Evolutionary conservation across 768 basidiomycete genomes (phyloP).

Genomic region (Auricularia cornea): DNA sequence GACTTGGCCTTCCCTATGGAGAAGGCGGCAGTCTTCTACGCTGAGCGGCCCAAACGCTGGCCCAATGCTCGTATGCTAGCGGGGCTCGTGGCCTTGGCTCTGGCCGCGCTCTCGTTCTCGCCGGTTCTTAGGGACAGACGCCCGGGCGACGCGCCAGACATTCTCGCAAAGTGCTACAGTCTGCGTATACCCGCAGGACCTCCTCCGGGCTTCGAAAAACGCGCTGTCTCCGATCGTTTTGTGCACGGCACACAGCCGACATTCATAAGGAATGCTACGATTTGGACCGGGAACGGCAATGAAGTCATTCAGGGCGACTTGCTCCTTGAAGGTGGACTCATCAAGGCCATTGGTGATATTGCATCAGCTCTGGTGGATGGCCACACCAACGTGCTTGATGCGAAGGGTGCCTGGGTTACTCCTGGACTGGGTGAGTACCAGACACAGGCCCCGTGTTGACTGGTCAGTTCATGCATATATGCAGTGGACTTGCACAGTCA

Average conservation of each 20-base stretch:
- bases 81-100: too few relatives aligned
- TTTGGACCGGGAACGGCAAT: conserved; percentile 65
- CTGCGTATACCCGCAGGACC: conserved; percentile 11
- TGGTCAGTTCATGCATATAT: background rate
- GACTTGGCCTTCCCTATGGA: too few relatives aligned
- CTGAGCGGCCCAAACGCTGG: too few relatives aligned
- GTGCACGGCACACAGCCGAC: conserved; percentile 44
- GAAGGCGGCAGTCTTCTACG: too few relatives aligned
- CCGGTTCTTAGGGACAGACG: too few relatives aligned
- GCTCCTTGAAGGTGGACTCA: conserved; percentile 54
- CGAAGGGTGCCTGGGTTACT: conserved; percentile 59
- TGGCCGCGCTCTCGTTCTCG: too few relatives aligned
- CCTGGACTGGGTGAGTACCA: conserved; percentile 28
- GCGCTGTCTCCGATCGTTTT: conserved; percentile 42
- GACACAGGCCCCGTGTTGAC: background rate
- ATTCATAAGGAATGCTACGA: conserved; percentile 57
- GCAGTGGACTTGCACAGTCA: conserved; percentile 54
- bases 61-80: too few relatives aligned
- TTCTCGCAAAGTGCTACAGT: conserved; percentile 10
- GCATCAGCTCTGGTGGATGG: conserved; percentile 17
- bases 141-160: conserved; percentile 2
- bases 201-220: conserved; percentile 11
- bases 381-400: conserved; percentile 33
- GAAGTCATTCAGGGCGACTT: conserved; percentile 56
- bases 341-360: conserved; percentile 44